Evolutionary conservation across 2,329 filamentous ascomycete species (phyloP).

Genomic region (Cadophora gregata): DNA sequence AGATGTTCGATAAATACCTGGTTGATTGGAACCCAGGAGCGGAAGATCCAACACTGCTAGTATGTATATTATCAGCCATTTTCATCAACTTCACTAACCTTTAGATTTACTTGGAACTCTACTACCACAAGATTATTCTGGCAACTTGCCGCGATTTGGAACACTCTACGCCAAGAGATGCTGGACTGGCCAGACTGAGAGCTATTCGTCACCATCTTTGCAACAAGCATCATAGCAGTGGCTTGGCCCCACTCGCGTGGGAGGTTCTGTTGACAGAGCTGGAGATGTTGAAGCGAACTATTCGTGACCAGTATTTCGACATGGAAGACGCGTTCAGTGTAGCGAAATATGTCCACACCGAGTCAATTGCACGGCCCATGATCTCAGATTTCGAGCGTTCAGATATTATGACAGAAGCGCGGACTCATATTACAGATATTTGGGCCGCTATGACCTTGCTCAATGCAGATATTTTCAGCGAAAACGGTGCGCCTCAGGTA

Average conservation of each 20-base stretch:
- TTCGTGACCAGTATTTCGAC: slow-evolving; percentile 9
- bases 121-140: slow-evolving; percentile 10
- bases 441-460: neutral
- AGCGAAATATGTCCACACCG: slow-evolving; percentile 1
- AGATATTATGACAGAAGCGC: neutral
- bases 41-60: neutral
- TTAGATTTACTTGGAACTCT: slow-evolving; percentile 1
- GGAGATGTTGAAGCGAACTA: neutral
- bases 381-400: neutral
- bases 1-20: neutral
- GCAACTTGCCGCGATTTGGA: neutral
- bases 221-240: neutral
- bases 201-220: neutral
- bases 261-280: slow-evolving; percentile 1
- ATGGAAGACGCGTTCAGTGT: slow-evolving; percentile 4
- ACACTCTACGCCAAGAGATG: neutral
- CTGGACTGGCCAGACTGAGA: neutral
- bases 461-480: neutral
- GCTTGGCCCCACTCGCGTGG: neutral
- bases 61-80: neutral
- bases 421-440: neutral
- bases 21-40: neutral
- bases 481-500: neutral
- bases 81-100: neutral
- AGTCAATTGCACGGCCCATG: neutral